A percentile compares a stretch with the other conserved stretches of the same genome.
Conservation (phyloP, 2,329 filamentous ascomycete genomes). For the Neoscytalidium dimidiatum region DNA sequence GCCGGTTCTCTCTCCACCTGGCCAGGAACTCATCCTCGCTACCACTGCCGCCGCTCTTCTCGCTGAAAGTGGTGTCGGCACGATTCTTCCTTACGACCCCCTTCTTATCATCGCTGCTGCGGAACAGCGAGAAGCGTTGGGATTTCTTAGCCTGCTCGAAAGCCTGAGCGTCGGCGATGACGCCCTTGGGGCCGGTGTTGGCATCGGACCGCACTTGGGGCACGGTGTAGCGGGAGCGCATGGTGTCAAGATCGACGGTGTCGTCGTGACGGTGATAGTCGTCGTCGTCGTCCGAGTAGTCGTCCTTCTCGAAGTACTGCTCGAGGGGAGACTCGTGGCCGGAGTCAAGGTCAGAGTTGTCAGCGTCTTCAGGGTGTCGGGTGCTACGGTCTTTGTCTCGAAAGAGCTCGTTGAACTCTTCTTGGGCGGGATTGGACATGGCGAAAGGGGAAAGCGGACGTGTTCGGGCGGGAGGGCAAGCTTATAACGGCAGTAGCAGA, state of each 20-base stretch:
- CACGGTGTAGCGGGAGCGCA: slow-evolving; percentile 58
- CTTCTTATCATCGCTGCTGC: slow-evolving; percentile 19
- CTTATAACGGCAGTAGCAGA: slow-evolving; percentile 17
- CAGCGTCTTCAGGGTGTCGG: slow-evolving; percentile 51
- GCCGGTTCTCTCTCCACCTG: slow-evolving; percentile 79
- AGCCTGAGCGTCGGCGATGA: slow-evolving; percentile 79
- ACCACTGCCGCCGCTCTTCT: slow-evolving; percentile 54
- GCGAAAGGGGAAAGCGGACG: slow-evolving; percentile 23
- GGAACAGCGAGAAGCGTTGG: slow-evolving; percentile 31
- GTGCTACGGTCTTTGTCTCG: slow-evolving; percentile 46
- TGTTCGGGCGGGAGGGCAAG: slow-evolving; percentile 13
- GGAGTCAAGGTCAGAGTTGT: slow-evolving; percentile 58
- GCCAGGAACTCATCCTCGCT: slow-evolving; percentile 81
- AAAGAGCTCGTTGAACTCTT: slow-evolving; percentile 55
- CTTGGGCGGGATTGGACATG: slow-evolving; percentile 43
- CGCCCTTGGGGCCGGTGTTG: slow-evolving; percentile 81
- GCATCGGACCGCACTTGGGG: slow-evolving; percentile 66
- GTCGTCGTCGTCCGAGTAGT: slow-evolving; percentile 52
- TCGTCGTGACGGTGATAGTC: slow-evolving; percentile 41
- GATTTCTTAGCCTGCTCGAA: slow-evolving; percentile 64
- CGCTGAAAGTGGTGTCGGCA: slow-evolving; percentile 40
- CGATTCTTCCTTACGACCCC: slow-evolving; percentile 19
- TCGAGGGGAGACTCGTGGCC: slow-evolving; percentile 46
- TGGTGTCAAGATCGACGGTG: slow-evolving; percentile 42
- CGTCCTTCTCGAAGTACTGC: slow-evolving; percentile 60